Evolutionary conservation across 73 alveolate genomes (phyloP).

Genomic region (Stentor coeruleus): DNA sequence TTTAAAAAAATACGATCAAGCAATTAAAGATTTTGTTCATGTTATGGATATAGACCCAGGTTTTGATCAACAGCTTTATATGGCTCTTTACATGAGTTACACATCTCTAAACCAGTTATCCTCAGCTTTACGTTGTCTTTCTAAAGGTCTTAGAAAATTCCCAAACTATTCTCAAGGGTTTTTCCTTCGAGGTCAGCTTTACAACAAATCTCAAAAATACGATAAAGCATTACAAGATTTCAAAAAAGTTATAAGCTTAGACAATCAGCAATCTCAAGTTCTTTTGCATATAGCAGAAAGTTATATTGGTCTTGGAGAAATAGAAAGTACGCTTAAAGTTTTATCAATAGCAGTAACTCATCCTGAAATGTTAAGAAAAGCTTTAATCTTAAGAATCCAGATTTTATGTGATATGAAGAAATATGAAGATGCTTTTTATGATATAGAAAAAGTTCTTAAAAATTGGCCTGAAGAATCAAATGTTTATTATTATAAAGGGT

Average conservation of each 20-base stretch:
- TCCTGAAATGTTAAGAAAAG: background rate
- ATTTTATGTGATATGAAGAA: background rate
- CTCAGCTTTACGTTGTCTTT: background rate
- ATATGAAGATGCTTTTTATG: background rate
- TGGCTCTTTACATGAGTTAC: background rate
- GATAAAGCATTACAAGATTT: slow-evolving; percentile 16
- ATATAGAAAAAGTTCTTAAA: background rate
- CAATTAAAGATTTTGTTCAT: background rate
- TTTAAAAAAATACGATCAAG: background rate
- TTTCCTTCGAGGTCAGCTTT: background rate
- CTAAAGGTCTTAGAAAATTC: background rate
- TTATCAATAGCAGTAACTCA: background rate
- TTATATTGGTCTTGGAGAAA: background rate
- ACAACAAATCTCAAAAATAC: background rate
- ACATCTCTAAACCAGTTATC: background rate
- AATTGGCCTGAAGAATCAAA: background rate
- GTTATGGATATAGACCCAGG: slow-evolving; percentile 3
- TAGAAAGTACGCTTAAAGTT: background rate
- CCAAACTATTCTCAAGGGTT: background rate
- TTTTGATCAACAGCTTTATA: slow-evolving; percentile 3
- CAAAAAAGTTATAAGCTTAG: background rate
- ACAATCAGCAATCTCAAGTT: background rate
- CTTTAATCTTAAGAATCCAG: background rate
- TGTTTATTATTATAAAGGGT: background rate
- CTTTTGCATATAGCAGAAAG: background rate